A percentile compares a stretch with the other conserved stretches of the same genome.
These are phyloP conservation scores for Eleusine indica DNA, from an alignment of 176 grass and related monocot genomes.

Conservation along the genomic window DNA sequence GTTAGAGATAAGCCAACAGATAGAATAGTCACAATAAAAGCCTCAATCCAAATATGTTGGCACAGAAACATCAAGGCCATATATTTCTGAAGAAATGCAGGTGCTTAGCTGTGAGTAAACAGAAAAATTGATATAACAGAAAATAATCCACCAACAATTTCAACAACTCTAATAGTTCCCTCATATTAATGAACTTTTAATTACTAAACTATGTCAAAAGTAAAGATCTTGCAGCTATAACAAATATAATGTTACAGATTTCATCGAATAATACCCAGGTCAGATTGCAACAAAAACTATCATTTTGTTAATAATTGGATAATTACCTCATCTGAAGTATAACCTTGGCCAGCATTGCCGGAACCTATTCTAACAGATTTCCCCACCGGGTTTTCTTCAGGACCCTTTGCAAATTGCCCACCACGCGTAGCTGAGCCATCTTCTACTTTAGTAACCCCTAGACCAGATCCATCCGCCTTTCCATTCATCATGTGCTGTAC, in stretches of 20 bases:
- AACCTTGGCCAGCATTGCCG: slow-evolving; percentile 97
- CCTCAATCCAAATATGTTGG: background rate
- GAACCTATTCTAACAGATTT: slow-evolving; percentile 86
- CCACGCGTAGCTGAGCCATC: slow-evolving; percentile 60
- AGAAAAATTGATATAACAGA: background rate
- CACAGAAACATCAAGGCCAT: slow-evolving; percentile 3
- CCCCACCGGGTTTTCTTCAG: slow-evolving; percentile 66
- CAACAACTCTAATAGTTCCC: background rate
- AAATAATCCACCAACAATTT: background rate
- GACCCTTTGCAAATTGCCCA: slow-evolving; percentile 66
- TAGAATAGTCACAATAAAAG: background rate
- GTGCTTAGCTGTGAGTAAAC: background rate
- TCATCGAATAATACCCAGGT: background rate
- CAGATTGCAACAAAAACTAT: background rate
- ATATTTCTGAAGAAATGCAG: slow-evolving; percentile 13
- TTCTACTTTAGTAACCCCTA: slow-evolving; percentile 74
- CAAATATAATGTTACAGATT: background rate
- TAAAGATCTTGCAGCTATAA: background rate
- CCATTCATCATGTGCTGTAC: slow-evolving; percentile 68
- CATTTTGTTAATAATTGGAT: slow-evolving; percentile 13
- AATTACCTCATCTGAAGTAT: slow-evolving; percentile 97
- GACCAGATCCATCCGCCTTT: slow-evolving; percentile 73
- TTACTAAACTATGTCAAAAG: background rate
- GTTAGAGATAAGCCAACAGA: slow-evolving; percentile 1
- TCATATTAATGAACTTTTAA: slow-evolving; percentile 12